A percentile compares a stretch with the other conserved stretches of the same genome.
These are phyloP conservation scores for Acephala macrosclerotiorum DNA, from an alignment of 2,329 filamentous ascomycete species.

Conservation along the genomic window DNA sequence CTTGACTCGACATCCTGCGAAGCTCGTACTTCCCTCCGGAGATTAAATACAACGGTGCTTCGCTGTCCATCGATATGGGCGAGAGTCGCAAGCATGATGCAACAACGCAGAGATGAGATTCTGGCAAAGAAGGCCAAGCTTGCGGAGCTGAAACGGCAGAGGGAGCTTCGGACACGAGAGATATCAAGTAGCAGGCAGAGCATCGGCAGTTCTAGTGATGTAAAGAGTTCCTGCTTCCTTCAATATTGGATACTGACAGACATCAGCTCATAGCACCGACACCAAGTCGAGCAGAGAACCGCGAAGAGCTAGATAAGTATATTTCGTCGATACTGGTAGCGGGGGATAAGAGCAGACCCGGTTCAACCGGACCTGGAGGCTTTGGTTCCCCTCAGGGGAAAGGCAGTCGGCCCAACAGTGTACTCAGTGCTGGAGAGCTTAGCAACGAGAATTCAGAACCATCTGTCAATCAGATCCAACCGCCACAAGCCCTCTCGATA, in stretches of 20 bases:
- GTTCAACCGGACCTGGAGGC: slow-evolving; percentile 69
- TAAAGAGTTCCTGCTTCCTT: slow-evolving; percentile 52
- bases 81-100: slow-evolving; percentile 54
- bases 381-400: slow-evolving; percentile 70
- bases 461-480: slow-evolving; percentile 49
- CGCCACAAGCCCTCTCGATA: slow-evolving; percentile 50
- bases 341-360: slow-evolving; percentile 70
- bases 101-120: slow-evolving; percentile 92
- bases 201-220: slow-evolving; percentile 74
- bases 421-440: slow-evolving; percentile 81
- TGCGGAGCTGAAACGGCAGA: slow-evolving; percentile 91
- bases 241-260: slow-evolving; percentile 38
- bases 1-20: slow-evolving; percentile 9
- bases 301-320: slow-evolving; percentile 82
- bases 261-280: slow-evolving; percentile 71
- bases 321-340: slow-evolving; percentile 86
- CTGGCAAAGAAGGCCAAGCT: slow-evolving; percentile 96
- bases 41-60: slow-evolving; percentile 6
- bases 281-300: slow-evolving; percentile 71
- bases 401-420: slow-evolving; percentile 84
- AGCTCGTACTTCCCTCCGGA: not conserved
- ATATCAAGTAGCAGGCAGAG: slow-evolving; percentile 74
- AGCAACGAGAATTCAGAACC: slow-evolving; percentile 77
- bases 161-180: slow-evolving; percentile 83
- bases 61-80: slow-evolving; percentile 38